phyloP scores from a whole-genome alignment of 2,329 filamentous ascomycete genomes.

The Coniochaeta sp. region DNA sequence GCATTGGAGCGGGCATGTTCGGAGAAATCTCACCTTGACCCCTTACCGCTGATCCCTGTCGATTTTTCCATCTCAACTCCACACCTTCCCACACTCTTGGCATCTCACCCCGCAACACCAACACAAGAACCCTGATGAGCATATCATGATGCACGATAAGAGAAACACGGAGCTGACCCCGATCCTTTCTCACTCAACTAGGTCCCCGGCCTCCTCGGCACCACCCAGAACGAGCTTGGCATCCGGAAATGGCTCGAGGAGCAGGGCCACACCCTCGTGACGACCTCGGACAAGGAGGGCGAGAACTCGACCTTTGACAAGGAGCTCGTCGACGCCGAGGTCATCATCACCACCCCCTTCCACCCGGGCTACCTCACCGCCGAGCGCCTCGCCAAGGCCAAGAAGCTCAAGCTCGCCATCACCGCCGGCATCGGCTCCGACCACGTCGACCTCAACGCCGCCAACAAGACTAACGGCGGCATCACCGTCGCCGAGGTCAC shows the following conservation, averaged over 20 bases:
- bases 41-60: not conserved
- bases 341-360: slow-evolving; percentile 99
- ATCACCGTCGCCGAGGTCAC: slow-evolving; percentile 97
- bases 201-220: slow-evolving; percentile 80
- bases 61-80: too few relatives aligned
- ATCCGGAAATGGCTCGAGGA: slow-evolving; percentile 97
- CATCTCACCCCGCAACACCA: not conserved
- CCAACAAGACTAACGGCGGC: slow-evolving; percentile 97
- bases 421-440: slow-evolving; percentile 98
- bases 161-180: not conserved
- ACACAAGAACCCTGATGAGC: not conserved
- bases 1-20: not conserved
- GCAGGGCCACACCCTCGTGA: slow-evolving; percentile 91
- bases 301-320: slow-evolving; percentile 89
- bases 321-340: slow-evolving; percentile 91
- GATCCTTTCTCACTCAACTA: slow-evolving; percentile 20
- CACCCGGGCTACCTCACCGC: slow-evolving; percentile 96
- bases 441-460: slow-evolving; percentile 93
- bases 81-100: not conserved
- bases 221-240: slow-evolving; percentile 97
- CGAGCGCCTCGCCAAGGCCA: slow-evolving; percentile 93
- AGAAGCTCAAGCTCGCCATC: slow-evolving; percentile 96
- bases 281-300: slow-evolving; percentile 95
- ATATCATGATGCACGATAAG: not conserved
- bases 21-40: not conserved